Conservation (phyloP, 495 filamentous ascomycete genomes). For the Chaetomium fimeti region DNA sequence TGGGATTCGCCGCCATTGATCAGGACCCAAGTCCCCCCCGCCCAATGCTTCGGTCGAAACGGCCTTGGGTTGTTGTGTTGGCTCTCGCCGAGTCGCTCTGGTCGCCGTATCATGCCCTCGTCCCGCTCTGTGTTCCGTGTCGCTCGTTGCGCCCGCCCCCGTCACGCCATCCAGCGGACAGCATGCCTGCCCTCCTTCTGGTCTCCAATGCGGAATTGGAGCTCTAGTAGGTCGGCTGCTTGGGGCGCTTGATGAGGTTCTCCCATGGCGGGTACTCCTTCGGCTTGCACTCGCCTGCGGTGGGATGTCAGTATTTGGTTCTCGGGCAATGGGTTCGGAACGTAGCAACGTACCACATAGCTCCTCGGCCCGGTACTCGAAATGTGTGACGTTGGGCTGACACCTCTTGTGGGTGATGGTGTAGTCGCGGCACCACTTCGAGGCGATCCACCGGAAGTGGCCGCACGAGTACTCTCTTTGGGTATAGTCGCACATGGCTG, state of each 20-base stretch:
- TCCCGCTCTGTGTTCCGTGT: background rate
- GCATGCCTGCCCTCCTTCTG: background rate
- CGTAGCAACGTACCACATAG: constrained; percentile 36
- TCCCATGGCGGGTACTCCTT: constrained; percentile 39
- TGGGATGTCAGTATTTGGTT: constrained; percentile 17
- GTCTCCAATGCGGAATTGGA: background rate
- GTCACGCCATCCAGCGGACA: background rate
- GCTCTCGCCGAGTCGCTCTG: background rate
- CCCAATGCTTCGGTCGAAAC: background rate
- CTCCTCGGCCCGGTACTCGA: constrained; percentile 41
- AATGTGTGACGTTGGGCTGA: constrained; percentile 42
- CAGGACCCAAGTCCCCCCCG: too few relatives aligned
- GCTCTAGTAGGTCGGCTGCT: constrained; percentile 32
- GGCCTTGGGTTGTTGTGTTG: background rate
- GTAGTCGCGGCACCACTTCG: constrained; percentile 44
- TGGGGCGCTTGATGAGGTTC: constrained; percentile 43
- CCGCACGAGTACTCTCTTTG: constrained; percentile 45
- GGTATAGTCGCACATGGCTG: constrained; percentile 37
- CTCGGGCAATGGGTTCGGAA: background rate
- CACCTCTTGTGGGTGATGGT: constrained; percentile 43
- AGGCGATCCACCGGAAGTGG: constrained; percentile 46
- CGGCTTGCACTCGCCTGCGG: constrained; percentile 41
- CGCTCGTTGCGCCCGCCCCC: background rate
- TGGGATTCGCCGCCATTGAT: too few relatives aligned
- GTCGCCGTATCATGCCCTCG: background rate